phyloP scores from a whole-genome alignment of 257 asterid genomes.

The Petrea volubilis region DNA sequence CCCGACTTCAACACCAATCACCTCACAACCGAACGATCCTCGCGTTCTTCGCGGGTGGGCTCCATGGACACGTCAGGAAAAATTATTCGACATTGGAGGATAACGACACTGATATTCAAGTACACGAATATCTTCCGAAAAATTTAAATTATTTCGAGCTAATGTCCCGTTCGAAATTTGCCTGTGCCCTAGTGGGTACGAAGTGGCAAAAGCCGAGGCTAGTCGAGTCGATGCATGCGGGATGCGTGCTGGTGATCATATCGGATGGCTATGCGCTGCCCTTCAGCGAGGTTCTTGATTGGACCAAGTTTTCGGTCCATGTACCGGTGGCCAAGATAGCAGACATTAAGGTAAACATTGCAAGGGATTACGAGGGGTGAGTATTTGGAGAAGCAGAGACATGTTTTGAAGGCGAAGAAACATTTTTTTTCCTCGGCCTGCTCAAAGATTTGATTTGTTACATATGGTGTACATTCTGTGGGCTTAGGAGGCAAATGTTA shows the following conservation, averaged over 20 bases:
- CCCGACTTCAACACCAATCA: constrained; percentile 30
- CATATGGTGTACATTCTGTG: constrained; percentile 58
- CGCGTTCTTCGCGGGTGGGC: constrained; percentile 70
- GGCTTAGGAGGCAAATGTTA: constrained; percentile 64
- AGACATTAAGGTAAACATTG: constrained; percentile 43
- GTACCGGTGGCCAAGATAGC: constrained; percentile 39
- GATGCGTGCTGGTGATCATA: constrained; percentile 54
- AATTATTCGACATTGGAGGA: constrained; percentile 44
- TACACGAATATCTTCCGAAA: constrained; percentile 51
- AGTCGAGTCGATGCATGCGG: constrained; percentile 51
- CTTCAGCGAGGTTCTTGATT: constrained; percentile 61
- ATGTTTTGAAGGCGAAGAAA: constrained; percentile 35
- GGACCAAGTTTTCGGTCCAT: constrained; percentile 47
- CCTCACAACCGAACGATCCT: constrained; percentile 26
- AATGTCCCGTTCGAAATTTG: constrained; percentile 45
- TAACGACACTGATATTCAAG: constrained; percentile 37
- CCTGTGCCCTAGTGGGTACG: constrained; percentile 69
- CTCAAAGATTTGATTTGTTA: constrained; percentile 39
- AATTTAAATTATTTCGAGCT: constrained; percentile 34
- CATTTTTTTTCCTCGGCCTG: constrained; percentile 55
- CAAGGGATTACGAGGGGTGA: constrained; percentile 36
- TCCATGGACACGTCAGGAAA: constrained; percentile 54
- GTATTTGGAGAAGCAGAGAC: constrained; percentile 34
- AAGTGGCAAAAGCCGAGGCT: constrained; percentile 71
- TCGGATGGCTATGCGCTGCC: constrained; percentile 50